Base-by-base conservation (phyloP, 192 early-diverging fungal genomes). In the Rhizophagus clarus region DNA sequence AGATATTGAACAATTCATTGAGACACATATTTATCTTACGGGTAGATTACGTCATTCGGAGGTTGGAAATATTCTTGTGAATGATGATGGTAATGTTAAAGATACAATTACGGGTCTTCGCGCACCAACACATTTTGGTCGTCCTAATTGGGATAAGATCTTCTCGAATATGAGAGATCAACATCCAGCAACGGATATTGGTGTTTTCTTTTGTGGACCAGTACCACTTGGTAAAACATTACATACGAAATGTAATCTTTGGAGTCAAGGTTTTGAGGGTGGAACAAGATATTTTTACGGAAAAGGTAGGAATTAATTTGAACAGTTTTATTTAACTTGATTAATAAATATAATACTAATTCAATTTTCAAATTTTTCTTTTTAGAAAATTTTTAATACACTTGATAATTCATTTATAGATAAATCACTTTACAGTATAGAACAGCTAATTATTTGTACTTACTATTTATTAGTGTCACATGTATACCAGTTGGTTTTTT, bases 161-260 rank as follows among this genome's bases (percentile, higher is more conserved):
- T 87, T 89, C 73, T 82, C 84, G 29, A 79, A 83, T n/a, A 86
- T 89, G 63, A 77, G 84, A 28, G 80, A 79, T 45, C 61, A 80
- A 45, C 81, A 85, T 71, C 88, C 84, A 9, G 89, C 86, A 8
- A 90, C 90, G 8, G 91, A 94, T 81, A 84, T 93, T 11, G 94
- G 93, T 8, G 91, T 93, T 28, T 93, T 95, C 79, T 95, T 93
- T 80, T 95, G 94, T 76, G 94, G 94, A 3, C 94, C 94, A 42
- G 91, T 91, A 82, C 84, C 85, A 10, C 76, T 94, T 78, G 85
- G 85, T n/a, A 84, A 81, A 69, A 75, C 79, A 24, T 47, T 86
- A 31, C 85, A 86, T 45, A 40, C 80, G 12, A 83, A 82, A 74
- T 84, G 83, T 42, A 86, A 79, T 67, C 45, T 79, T 20, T 69